Percentiles rank a stretch among this genome's conserved stretches.
These are phyloP conservation scores for Begonia peltatifolia DNA, from an alignment of 306 rosid genomes.

Conservation along the genomic window DNA sequence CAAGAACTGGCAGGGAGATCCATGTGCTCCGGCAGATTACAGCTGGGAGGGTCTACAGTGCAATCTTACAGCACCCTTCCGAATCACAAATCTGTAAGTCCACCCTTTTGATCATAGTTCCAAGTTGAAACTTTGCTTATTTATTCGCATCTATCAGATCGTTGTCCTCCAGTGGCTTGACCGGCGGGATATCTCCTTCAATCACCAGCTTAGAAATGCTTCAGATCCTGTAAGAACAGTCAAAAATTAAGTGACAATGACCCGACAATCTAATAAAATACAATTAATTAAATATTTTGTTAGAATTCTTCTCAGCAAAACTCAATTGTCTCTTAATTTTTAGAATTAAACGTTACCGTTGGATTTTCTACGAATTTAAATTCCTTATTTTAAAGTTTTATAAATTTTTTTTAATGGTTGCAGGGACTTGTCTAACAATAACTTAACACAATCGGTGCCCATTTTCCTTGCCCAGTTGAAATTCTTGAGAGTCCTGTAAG, in stretches of 20 bases:
- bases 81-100: conserved; percentile 1
- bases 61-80: background rate
- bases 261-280: too few species aligned
- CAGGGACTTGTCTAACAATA: conserved; percentile 13
- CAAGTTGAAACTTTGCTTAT: too few species aligned
- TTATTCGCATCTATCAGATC: conserved; percentile 5
- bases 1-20: conserved; percentile 8
- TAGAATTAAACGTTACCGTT: too few species aligned
- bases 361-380: too few species aligned
- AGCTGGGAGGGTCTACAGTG: conserved; percentile 6
- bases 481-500: conserved; percentile 6
- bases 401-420: background rate
- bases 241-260: background rate
- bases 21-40: conserved; percentile 5
- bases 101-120: too few species aligned
- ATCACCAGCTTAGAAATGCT: conserved; percentile 15
- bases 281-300: too few species aligned
- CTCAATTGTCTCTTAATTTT: too few species aligned
- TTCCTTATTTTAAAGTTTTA: too few species aligned
- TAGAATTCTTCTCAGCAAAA: too few species aligned
- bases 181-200: conserved; percentile 16
- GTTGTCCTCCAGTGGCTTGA: conserved; percentile 30
- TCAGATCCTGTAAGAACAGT: conserved; percentile 24
- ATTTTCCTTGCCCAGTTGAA: conserved; percentile 6
- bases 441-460: conserved; percentile 10